Evolutionary conservation across 345 rosid species (phyloP).

Genomic region (Salix exigua): DNA sequence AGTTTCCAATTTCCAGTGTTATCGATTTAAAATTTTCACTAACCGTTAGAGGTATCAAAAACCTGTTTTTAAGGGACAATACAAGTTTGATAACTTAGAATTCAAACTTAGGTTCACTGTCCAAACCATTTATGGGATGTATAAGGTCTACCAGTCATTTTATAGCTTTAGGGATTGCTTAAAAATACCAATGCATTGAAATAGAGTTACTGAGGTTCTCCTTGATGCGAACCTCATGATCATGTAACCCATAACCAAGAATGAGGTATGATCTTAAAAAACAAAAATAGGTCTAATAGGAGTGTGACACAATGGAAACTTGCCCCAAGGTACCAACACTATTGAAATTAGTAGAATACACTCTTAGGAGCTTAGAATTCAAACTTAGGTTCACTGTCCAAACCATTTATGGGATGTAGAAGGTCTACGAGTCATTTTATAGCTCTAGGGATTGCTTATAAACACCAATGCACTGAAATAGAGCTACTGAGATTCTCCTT

Average conservation of each 20-base stretch:
- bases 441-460: not conserved
- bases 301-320: too few species aligned
- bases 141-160: not conserved
- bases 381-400: not conserved
- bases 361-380: not conserved
- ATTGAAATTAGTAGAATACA: too few species aligned
- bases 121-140: not conserved
- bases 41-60: not conserved
- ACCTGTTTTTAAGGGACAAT: not conserved
- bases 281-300: too few species aligned
- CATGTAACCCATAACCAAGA: too few species aligned
- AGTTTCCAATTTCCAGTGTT: not conserved
- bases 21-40: not conserved
- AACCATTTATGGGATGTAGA: not conserved
- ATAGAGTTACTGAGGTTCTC: not conserved
- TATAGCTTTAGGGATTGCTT: not conserved
- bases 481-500: not conserved
- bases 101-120: not conserved
- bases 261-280: too few species aligned
- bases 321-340: too few species aligned
- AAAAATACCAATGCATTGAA: not conserved
- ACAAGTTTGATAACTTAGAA: not conserved
- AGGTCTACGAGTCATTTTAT: not conserved
- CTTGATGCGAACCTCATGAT: not conserved
- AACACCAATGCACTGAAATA: not conserved